These are phyloP conservation scores for Aspergillus novoparasiticus DNA, from an alignment of 2,329 filamentous ascomycete species.

Conservation along the genomic window DNA sequence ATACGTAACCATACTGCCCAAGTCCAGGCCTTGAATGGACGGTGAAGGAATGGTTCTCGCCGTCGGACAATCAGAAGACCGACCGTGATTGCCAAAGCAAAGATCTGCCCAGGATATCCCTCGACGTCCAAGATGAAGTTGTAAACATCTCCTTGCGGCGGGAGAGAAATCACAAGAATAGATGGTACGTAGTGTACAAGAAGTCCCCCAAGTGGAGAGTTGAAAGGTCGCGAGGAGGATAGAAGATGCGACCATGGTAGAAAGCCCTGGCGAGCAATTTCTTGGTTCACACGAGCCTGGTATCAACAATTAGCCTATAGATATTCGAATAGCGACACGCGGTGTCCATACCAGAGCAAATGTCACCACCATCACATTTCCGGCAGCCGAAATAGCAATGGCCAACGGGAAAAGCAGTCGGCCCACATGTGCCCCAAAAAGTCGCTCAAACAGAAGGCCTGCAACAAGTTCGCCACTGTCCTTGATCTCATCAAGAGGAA, in stretches of 20 bases:
- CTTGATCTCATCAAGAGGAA: slow-evolving; percentile 68
- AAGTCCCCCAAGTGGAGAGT: slow-evolving; percentile 67
- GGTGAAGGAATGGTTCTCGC: slow-evolving; percentile 60
- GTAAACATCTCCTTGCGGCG: slow-evolving; percentile 67
- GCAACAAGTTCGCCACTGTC: slow-evolving; percentile 68
- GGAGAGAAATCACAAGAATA: slow-evolving; percentile 65
- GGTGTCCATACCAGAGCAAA: slow-evolving; percentile 62
- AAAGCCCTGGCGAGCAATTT: slow-evolving; percentile 71
- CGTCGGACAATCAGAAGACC: slow-evolving; percentile 65
- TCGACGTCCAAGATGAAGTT: slow-evolving; percentile 74
- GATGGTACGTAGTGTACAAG: slow-evolving; percentile 71
- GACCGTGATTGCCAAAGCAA: slow-evolving; percentile 58
- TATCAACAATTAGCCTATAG: background rate
- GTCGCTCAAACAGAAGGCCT: slow-evolving; percentile 66
- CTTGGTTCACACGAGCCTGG: slow-evolving; percentile 69
- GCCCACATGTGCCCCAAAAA: slow-evolving; percentile 64
- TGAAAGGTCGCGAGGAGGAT: slow-evolving; percentile 67
- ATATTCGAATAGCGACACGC: slow-evolving; percentile 23
- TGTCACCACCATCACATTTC: slow-evolving; percentile 68
- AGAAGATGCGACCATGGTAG: slow-evolving; percentile 64
- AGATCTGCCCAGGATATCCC: slow-evolving; percentile 66
- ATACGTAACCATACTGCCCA: slow-evolving; percentile 61
- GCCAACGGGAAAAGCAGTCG: slow-evolving; percentile 62
- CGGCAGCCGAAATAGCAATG: slow-evolving; percentile 67
- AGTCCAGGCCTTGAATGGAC: slow-evolving; percentile 68